These are phyloP conservation scores for Calocybe gangraenosa DNA, from an alignment of 768 basidiomycete genomes.

Conservation along the genomic window DNA sequence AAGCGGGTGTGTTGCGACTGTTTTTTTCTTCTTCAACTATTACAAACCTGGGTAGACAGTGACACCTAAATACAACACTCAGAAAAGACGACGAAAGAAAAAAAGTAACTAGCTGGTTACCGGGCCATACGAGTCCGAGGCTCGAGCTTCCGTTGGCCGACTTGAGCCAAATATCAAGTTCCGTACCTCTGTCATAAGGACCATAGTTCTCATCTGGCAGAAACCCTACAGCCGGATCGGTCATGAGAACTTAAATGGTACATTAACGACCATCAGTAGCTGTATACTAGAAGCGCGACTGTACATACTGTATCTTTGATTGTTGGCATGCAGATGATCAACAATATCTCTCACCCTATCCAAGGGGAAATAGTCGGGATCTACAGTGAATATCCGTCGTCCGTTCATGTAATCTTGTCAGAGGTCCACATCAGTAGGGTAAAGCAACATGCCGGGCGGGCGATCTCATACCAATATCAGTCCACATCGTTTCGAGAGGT, in stretches of 20 bases:
- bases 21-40: neutral
- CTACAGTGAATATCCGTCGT: conserved; percentile 65
- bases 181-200: conserved; percentile 51
- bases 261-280: too few relatives aligned
- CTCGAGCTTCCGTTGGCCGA: conserved; percentile 53
- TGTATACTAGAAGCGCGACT: neutral
- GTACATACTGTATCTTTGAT: conserved; percentile 52
- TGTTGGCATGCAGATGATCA: conserved; percentile 50
- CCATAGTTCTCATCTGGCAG: conserved; percentile 43
- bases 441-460: neutral
- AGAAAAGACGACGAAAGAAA: neutral
- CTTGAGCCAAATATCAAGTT: conserved; percentile 57
- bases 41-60: conserved; percentile 50
- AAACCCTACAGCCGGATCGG: conserved; percentile 64
- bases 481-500: conserved; percentile 78
- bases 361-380: conserved; percentile 65
- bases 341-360: conserved; percentile 63
- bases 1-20: too few relatives aligned
- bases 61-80: conserved; percentile 32
- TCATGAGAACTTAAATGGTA: conserved; percentile 54
- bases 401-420: conserved; percentile 61
- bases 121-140: conserved; percentile 64
- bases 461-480: conserved; percentile 53
- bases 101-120: conserved; percentile 20
- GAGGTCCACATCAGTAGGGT: neutral